Evolutionary conservation across 306 rosid species (phyloP), one percentile per base, ranked within the genome.

Genomic region (Dalbergia cultrata): DNA sequence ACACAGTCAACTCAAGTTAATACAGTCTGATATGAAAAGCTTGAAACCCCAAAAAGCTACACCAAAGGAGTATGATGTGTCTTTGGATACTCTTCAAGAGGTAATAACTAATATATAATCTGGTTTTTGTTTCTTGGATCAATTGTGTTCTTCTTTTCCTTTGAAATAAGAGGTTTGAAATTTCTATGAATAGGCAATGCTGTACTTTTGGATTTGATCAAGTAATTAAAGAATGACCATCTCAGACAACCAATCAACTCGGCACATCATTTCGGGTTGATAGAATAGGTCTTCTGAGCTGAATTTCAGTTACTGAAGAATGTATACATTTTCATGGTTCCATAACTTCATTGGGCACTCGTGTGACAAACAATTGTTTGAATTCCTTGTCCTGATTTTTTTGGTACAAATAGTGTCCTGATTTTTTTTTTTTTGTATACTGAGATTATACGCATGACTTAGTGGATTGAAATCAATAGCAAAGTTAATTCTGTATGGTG

Each of bases 161-260:
- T 71, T 33, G 60, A 65, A 54, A 57, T 44, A 41, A 68, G 52
- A n/a, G 44, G 41, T 58, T 77, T 45, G 16, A 75, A 70, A 34
- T 77, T 86, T 86, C 56, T 67, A 22, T 89, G 91, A 67, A 85
- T 95, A 96, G 98, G 99, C 98, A 86, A 89, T 96, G 99, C 87
- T 87, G 52, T 84, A 92, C 85, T 96, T 90, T 79, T 96, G 99
- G 99, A 53, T 92, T 39, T 93, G 85, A 95, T 79, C 58, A 43
- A 80, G 76, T 81, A 39, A 83, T 57, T 80, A 47, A 68, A 58
- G 60, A 53, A 78, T 26, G 81, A 54, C 19, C 62, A 18, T 80
- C 76, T 80, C 75, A 72, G 9, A 61, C 18, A 78, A 67, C 77
- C 70, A 67, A 49, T 45, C 53, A 72, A 35, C 78, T 82, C 31